Percentiles rank a stretch among this genome's conserved stretches.
Conservation (phyloP, 2,329 filamentous ascomycete species). For the Fusarium pseudoanthophilum region DNA sequence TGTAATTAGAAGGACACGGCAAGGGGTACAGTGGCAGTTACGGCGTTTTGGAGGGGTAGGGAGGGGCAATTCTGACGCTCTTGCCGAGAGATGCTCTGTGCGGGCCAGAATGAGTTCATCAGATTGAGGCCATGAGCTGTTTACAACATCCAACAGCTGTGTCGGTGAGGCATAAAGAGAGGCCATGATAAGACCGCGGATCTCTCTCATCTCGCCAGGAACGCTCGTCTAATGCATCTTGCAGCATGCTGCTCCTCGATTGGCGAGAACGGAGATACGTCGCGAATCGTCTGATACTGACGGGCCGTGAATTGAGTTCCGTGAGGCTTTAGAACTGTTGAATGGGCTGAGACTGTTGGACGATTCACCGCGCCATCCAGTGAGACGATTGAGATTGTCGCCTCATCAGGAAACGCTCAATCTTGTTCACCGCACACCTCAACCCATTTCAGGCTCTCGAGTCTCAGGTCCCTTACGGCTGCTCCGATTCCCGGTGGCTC, state of each 20-base stretch:
- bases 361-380: slow-evolving; percentile 29
- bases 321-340: slow-evolving; percentile 18
- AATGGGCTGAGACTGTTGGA: slow-evolving; percentile 39
- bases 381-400: slow-evolving; percentile 28
- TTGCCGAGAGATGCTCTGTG: slow-evolving; percentile 36
- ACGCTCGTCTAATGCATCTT: slow-evolving; percentile 34
- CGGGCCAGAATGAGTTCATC: slow-evolving; percentile 41
- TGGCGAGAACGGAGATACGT: slow-evolving; percentile 30
- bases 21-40: slow-evolving; percentile 28
- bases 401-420: slow-evolving; percentile 16
- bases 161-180: slow-evolving; percentile 40
- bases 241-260: slow-evolving; percentile 35
- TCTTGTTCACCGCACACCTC: slow-evolving; percentile 44
- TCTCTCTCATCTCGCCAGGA: slow-evolving; percentile 25
- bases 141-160: slow-evolving; percentile 37
- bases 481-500: slow-evolving; percentile 37
- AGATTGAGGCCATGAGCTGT: slow-evolving; percentile 38
- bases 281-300: slow-evolving; percentile 24
- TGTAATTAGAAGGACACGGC: slow-evolving; percentile 5
- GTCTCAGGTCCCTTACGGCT: slow-evolving; percentile 9
- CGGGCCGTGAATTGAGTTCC: slow-evolving; percentile 15
- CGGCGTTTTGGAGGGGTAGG: slow-evolving; percentile 28
- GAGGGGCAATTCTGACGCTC: slow-evolving; percentile 29
- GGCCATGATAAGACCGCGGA: slow-evolving; percentile 35
- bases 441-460: slow-evolving; percentile 24